phyloP scores from a whole-genome alignment of 805 yeast genomes.

The Barnettozyma vustinii region DNA sequence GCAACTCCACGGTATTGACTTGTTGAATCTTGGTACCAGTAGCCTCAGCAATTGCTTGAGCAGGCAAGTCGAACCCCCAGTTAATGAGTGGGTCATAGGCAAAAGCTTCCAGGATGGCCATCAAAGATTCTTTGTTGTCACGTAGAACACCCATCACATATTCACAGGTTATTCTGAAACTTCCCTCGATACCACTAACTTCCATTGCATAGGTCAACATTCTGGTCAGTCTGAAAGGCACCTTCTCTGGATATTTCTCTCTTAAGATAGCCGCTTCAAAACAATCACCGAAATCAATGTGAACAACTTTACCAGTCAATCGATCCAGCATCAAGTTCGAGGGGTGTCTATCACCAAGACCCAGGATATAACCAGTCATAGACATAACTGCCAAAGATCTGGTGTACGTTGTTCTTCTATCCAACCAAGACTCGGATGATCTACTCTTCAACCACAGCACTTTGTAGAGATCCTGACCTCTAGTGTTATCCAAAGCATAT shows the following conservation, averaged over 20 bases:
- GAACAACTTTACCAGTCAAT: conserved; percentile 91
- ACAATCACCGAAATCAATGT: conserved; percentile 98
- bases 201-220: conserved; percentile 99
- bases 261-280: conserved; percentile 96
- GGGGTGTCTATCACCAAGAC: conserved; percentile 97
- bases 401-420: conserved; percentile 93
- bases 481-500: conserved; percentile 88
- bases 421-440: conserved; percentile 96
- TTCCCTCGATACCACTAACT: conserved; percentile 97
- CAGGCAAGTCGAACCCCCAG: conserved; percentile 96
- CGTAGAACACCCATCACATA: conserved; percentile 94
- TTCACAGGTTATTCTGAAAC: conserved; percentile 93
- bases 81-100: conserved; percentile 97
- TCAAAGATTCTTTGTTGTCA: conserved; percentile 89
- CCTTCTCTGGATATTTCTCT: conserved; percentile 97
- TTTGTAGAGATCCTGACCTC: conserved; percentile 93
- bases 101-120: conserved; percentile 97
- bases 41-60: conserved; percentile 67
- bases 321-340: conserved; percentile 94
- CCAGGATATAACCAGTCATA: conserved; percentile 95
- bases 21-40: conserved; percentile 66
- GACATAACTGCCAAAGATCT: conserved; percentile 97
- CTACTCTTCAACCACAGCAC: conserved; percentile 95
- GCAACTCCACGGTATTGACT: conserved; percentile 61
- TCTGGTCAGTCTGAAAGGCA: conserved; percentile 92